These are phyloP conservation scores for Pisolithus thermaeus DNA, from an alignment of 1,284 basidiomycete species.

Conservation along the genomic window DNA sequence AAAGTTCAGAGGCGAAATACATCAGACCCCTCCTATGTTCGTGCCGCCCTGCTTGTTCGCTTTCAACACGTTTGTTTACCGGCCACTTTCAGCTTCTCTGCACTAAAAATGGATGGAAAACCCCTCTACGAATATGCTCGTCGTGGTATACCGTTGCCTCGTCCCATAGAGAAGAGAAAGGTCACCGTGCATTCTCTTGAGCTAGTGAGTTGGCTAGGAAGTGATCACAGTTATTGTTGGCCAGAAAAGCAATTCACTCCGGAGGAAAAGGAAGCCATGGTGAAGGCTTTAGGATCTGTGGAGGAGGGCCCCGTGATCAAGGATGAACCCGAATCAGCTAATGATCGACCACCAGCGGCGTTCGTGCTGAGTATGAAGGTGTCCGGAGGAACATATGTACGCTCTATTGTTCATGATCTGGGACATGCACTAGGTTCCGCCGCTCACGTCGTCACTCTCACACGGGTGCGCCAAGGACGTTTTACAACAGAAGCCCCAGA, in stretches of 20 bases:
- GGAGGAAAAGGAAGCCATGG: conserved; percentile 68
- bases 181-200: conserved; percentile 80
- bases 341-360: conserved; percentile 57
- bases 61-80: conserved; percentile 4
- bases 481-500: conserved; percentile 52
- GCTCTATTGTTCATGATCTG: conserved; percentile 88
- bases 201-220: conserved; percentile 65
- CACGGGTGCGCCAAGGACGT: conserved; percentile 78
- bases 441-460: conserved; percentile 88
- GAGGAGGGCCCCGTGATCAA: conserved; percentile 26
- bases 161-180: conserved; percentile 86
- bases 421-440: conserved; percentile 78
- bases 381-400: conserved; percentile 95
- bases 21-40: conserved; percentile 89
- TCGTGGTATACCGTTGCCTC: conserved; percentile 82
- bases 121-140: conserved; percentile 96
- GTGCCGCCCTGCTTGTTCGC: conserved; percentile 23
- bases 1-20: conserved; percentile 84
- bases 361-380: conserved; percentile 90
- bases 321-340: conserved; percentile 30
- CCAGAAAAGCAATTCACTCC: conserved; percentile 65
- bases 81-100: conserved; percentile 73
- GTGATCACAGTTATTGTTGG: conserved; percentile 61
- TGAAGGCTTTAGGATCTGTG: conserved; percentile 51
- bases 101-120: conserved; percentile 97